Conservation (phyloP, 2,329 filamentous ascomycete genomes). For the Chaetomiaceae sp. region DNA sequence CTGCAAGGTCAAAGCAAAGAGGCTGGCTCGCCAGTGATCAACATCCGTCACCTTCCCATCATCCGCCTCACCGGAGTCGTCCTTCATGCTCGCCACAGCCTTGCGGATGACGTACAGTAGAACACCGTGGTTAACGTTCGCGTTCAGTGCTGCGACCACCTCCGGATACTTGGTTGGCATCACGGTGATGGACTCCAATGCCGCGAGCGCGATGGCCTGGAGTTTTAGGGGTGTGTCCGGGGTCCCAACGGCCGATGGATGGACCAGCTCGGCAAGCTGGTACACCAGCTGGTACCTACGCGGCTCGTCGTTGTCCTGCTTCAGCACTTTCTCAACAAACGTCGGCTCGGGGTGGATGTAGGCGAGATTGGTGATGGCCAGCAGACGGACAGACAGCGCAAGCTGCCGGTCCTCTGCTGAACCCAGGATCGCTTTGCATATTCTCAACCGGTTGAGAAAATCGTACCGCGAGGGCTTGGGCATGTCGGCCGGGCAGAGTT, state of each 20-base stretch:
- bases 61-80: slow-evolving; percentile 47
- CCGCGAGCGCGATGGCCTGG: slow-evolving; percentile 74
- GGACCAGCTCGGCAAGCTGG: slow-evolving; percentile 86
- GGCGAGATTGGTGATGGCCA: slow-evolving; percentile 85
- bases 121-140: slow-evolving; percentile 93
- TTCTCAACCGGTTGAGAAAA: slow-evolving; percentile 73
- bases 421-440: slow-evolving; percentile 71
- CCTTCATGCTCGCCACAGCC: slow-evolving; percentile 75
- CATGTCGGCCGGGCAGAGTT: slow-evolving; percentile 56
- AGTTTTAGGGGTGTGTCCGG: slow-evolving; percentile 65
- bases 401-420: slow-evolving; percentile 65
- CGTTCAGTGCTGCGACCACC: slow-evolving; percentile 83
- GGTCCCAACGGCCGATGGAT: slow-evolving; percentile 69
- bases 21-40: slow-evolving; percentile 84
- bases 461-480: slow-evolving; percentile 75
- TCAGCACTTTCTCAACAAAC: slow-evolving; percentile 82
- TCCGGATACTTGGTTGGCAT: slow-evolving; percentile 73
- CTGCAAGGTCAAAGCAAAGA: slow-evolving; percentile 83
- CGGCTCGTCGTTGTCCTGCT: slow-evolving; percentile 84
- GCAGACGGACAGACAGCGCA: slow-evolving; percentile 72
- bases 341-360: slow-evolving; percentile 79
- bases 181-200: slow-evolving; percentile 80
- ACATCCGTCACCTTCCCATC: slow-evolving; percentile 59
- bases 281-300: slow-evolving; percentile 84
- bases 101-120: slow-evolving; percentile 90